Base-by-base conservation (phyloP, 2,329 filamentous ascomycete genomes). In the Lachnellula occidentalis region DNA sequence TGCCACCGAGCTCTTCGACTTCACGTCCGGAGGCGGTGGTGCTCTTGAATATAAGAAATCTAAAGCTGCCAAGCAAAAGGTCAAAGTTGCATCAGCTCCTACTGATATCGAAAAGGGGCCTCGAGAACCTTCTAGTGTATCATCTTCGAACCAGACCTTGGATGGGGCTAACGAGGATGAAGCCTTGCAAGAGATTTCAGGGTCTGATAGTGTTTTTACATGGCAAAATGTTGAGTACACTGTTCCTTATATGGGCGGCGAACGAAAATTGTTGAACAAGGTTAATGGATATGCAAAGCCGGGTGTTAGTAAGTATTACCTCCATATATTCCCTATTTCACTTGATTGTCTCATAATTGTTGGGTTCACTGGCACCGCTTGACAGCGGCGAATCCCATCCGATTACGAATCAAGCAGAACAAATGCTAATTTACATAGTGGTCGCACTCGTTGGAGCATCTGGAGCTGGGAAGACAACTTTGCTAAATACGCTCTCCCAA, bases 401-500 rank as follows among this genome's bases (percentile, higher is more conserved):
- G 27, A 31, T 3, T 11, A 31, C 7, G 22, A 34, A 21, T 27
- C 5, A 24, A 27, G n/a, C 22, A 31, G 12, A 22, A 11, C 4
- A 12, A 21, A 27, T 14, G 14, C 43, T 45, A 14, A 45, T 11
- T 31, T 31, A n/a, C 11, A 4, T 21, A 85, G 46, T 95, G 80
- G 83, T 90, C 43, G 90, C 90, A 0, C 74, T 95, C 1, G 89
- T 94, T 77, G 90, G 90, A 51, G 87, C 87, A 1, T 89, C 83
- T 4, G 88, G 88, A 43, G 90, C 90, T 8, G 90, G 90, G 12
- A 95, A 95, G 72, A 92, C 88, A 0, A 94, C 90, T 0, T 74
- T 95, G 0, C 76, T 95, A 17, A 91, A 94, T 69, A 90, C 87
- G 0, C 68, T 82, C 0, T 84, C 88, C 0, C 87, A 92, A 65